These are phyloP conservation scores for Amanita subjunquillea DNA, from an alignment of 768 basidiomycete species.

Conservation along the genomic window DNA sequence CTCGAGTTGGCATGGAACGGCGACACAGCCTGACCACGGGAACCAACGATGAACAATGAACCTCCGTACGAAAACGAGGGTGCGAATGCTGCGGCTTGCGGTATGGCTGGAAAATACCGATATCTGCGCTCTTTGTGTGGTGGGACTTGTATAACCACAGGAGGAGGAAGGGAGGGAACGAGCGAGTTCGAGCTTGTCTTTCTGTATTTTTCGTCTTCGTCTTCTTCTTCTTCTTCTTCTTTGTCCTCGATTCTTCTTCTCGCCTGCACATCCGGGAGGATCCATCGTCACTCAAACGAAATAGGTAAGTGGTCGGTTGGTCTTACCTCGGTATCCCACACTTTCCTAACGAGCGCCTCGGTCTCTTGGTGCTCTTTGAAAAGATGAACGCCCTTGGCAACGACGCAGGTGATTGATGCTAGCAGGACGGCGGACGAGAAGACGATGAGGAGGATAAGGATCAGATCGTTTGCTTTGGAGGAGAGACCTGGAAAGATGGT, in stretches of 20 bases:
- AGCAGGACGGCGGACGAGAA: neutral
- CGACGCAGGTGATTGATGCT: neutral
- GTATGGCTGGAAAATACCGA: neutral
- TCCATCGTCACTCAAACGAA: neutral
- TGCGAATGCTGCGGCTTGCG: neutral
- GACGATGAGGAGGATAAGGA: neutral
- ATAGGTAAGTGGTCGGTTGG: neutral
- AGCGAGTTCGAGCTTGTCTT: neutral
- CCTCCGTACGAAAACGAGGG: neutral
- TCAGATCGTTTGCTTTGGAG: neutral
- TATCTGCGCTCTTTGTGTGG: neutral
- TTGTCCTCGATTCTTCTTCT: neutral
- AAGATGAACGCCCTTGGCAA: neutral
- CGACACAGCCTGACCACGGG: neutral
- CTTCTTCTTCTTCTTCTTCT: neutral
- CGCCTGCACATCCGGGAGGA: neutral
- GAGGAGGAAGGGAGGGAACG: neutral
- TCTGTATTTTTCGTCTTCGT: neutral
- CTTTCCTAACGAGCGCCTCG: conserved; percentile 1
- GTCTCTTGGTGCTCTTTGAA: conserved; percentile 3
- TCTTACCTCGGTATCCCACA: neutral
- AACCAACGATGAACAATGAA: neutral
- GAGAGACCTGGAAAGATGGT: neutral
- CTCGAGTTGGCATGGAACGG: neutral
- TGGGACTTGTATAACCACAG: neutral